These are phyloP conservation scores for Citeromyces nyonsensis DNA, from an alignment of 805 yeast genomes.

Conservation along the genomic window DNA sequence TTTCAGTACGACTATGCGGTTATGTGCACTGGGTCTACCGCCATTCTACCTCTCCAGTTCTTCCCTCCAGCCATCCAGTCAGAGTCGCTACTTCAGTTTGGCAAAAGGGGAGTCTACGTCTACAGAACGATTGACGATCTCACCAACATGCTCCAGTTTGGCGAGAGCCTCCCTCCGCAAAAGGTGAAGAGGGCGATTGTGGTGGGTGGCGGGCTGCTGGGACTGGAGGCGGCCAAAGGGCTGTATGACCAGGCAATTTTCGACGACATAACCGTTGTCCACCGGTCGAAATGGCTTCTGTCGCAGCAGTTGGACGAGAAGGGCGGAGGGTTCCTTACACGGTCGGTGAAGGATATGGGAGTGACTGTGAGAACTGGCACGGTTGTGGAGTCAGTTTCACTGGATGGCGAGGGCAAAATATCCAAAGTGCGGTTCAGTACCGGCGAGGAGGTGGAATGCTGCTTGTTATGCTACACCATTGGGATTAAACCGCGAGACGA, in stretches of 20 bases:
- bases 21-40: constrained; percentile 17
- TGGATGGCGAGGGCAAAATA: constrained; percentile 9
- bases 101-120: constrained; percentile 16
- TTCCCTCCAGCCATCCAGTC: constrained; percentile 7
- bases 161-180: constrained; percentile 4
- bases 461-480: constrained; percentile 17
- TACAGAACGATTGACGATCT: constrained; percentile 19
- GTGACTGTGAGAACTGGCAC: constrained; percentile 35
- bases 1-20: constrained; percentile 13
- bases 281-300: constrained; percentile 16
- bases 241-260: constrained; percentile 14
- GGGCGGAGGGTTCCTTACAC: constrained; percentile 18
- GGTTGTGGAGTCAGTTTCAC: constrained; percentile 28
- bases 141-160: constrained; percentile 11
- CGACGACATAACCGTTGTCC: constrained; percentile 15
- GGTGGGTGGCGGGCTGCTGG: constrained; percentile 18
- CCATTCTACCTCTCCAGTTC: constrained; percentile 12
- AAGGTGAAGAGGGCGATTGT: constrained; percentile 11
- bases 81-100: constrained; percentile 3
- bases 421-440: constrained; percentile 11
- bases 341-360: constrained; percentile 35
- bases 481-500: constrained; percentile 20
- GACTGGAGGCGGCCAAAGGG: constrained; percentile 21
- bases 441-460: constrained; percentile 15
- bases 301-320: constrained; percentile 19